These are phyloP conservation scores for Borealophlyctis nickersoniae DNA, from an alignment of 192 early-diverging fungal species.

Conservation along the genomic window DNA sequence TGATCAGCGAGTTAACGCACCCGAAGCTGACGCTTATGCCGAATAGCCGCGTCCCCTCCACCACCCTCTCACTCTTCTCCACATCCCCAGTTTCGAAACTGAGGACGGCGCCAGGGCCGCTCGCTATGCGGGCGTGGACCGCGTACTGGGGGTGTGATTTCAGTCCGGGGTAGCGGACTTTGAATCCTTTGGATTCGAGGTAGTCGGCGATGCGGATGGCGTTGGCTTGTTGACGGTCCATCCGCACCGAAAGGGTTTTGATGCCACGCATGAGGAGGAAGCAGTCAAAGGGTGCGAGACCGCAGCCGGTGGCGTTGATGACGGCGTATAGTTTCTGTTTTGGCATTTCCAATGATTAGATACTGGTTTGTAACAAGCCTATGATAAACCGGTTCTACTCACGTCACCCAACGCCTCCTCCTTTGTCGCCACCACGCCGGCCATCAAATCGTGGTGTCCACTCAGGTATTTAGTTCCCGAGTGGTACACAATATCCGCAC, in stretches of 20 bases:
- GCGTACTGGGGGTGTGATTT: slow-evolving; percentile 79
- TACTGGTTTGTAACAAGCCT: not conserved
- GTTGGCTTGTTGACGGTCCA: slow-evolving; percentile 90
- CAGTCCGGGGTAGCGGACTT: slow-evolving; percentile 87
- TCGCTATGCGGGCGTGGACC: slow-evolving; percentile 71
- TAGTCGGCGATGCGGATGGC: slow-evolving; percentile 76
- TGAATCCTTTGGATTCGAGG: slow-evolving; percentile 71
- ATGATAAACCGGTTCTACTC: slow-evolving; percentile 17
- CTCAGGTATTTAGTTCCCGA: slow-evolving; percentile 97
- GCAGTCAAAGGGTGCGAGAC: slow-evolving; percentile 85
- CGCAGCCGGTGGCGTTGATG: slow-evolving; percentile 93
- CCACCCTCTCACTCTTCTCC: slow-evolving; percentile 71
- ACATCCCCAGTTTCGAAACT: slow-evolving; percentile 91
- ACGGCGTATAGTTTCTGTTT: slow-evolving; percentile 78
- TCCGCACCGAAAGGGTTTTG: slow-evolving; percentile 93
- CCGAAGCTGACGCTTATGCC: slow-evolving; percentile 97
- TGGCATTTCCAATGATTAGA: not conserved
- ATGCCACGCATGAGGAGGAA: slow-evolving; percentile 92
- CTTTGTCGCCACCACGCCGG: slow-evolving; percentile 87
- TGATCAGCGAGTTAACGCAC: slow-evolving; percentile 95
- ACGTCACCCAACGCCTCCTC: slow-evolving; percentile 71
- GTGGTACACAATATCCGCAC: slow-evolving; percentile 92
- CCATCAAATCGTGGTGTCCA: slow-evolving; percentile 98
- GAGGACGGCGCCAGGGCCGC: slow-evolving; percentile 89
- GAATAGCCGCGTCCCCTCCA: slow-evolving; percentile 81